Conservation (phyloP, 2,329 filamentous ascomycete species). For the Passalora sequoiae region DNA sequence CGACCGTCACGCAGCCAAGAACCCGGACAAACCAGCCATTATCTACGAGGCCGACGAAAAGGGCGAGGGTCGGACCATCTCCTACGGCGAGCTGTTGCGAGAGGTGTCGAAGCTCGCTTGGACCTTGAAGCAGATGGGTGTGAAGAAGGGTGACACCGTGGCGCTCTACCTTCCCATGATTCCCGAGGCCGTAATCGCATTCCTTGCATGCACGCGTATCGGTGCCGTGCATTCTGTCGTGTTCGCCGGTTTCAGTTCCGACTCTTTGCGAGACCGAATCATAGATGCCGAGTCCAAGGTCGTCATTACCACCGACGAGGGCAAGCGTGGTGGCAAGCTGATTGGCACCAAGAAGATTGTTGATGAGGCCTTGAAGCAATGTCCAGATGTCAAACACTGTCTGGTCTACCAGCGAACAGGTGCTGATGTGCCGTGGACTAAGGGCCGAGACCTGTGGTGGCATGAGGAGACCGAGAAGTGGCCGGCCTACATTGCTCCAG, state of each 20-base stretch:
- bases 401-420: slow-evolving; percentile 95
- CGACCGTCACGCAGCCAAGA: slow-evolving; percentile 91
- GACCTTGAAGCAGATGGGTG: slow-evolving; percentile 89
- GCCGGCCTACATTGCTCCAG: slow-evolving; percentile 84
- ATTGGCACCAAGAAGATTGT: slow-evolving; percentile 99
- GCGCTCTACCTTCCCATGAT: slow-evolving; percentile 99
- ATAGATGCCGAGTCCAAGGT: slow-evolving; percentile 86
- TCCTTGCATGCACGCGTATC: slow-evolving; percentile 86
- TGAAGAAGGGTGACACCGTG: slow-evolving; percentile 94
- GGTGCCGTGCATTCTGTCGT: slow-evolving; percentile 96
- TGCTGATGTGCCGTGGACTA: slow-evolving; percentile 83
- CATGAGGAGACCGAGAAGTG: slow-evolving; percentile 98
- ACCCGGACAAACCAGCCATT: slow-evolving; percentile 89
- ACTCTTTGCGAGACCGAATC: slow-evolving; percentile 92
- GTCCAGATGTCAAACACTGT: slow-evolving; percentile 77
- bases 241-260: slow-evolving; percentile 94
- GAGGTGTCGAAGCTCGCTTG: slow-evolving; percentile 85
- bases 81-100: slow-evolving; percentile 86
- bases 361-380: slow-evolving; percentile 94
- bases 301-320: slow-evolving; percentile 95
- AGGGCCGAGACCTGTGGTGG: slow-evolving; percentile 93
- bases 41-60: slow-evolving; percentile 98
- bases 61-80: slow-evolving; percentile 78
- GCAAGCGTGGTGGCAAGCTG: slow-evolving; percentile 93
- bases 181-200: slow-evolving; percentile 85